Evolutionary conservation across 768 basidiomycete species (phyloP), one percentile per base, ranked within the genome.

Genomic region (Termitomyces sp.): DNA sequence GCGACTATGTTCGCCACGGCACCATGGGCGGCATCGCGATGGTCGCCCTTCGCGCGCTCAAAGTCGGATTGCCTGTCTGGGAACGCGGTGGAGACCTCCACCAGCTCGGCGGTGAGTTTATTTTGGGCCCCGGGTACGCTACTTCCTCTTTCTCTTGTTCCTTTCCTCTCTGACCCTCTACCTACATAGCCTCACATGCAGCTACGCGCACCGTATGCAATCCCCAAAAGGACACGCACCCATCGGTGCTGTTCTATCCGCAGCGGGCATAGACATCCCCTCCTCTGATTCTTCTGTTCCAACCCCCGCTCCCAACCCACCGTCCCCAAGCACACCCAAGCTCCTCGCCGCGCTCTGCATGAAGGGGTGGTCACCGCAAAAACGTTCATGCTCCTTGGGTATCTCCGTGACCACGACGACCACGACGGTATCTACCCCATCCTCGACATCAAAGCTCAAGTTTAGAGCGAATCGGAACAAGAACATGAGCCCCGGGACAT

Each of bases 21-120:
- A 54, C 79, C 11, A 69, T 91, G 61, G 72, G 83, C 23, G 87
- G 90, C 4, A 82, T 91, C 35, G 84, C 85, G n/a, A 83, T 83
- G 77, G 89, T 92, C 23, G 77, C 90, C 35, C 71, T 81, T 58
- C 84, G 87, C 59, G 87, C 88, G 2, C 66, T 93, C 48, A 82
- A 82, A 56, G 82, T 84, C 27, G 83, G 86, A 25, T 88, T 95
- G 86, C 90, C 91, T 0, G 76, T 92, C 14, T 90, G 89, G 84
- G 87, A 87, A 73, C 83, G 82, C 58, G 88, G 86, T 3, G 92
- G 92, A 0, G 86, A 93, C 64, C 69, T 85, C 42, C 71, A 79
- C 41, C 92, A 95, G 70, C 76, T 96, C 19, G 95, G 95, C 10
- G 95, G 95, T 23, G 95, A 98, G 74, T 95, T 96, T 66, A 80